Percentiles rank a stretch among this genome's conserved stretches.
Conservation (phyloP, 2,329 filamentous ascomycete genomes). For the Fusarium sp. region DNA sequence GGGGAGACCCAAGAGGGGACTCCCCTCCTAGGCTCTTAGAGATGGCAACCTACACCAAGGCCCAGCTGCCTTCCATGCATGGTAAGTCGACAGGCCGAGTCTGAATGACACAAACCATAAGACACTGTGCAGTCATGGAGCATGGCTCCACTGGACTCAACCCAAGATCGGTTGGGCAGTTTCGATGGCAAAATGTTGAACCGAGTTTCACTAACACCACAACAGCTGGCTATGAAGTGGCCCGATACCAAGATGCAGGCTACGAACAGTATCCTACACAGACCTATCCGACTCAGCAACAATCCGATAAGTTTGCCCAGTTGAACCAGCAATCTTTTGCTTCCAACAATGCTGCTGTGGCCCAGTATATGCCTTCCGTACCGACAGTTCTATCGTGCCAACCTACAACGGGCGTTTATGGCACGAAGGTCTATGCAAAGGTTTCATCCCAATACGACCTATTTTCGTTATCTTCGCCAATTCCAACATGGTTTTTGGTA, state of each 20-base stretch:
- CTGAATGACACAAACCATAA: slow-evolving; percentile 38
- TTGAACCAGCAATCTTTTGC: slow-evolving; percentile 67
- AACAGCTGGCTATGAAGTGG: slow-evolving; percentile 66
- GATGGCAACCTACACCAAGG: slow-evolving; percentile 75
- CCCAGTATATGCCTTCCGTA: slow-evolving; percentile 71
- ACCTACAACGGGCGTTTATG: slow-evolving; percentile 74
- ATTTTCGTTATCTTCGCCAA: slow-evolving; percentile 63
- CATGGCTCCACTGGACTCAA: not conserved
- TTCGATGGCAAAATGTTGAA: not conserved
- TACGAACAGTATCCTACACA: slow-evolving; percentile 65
- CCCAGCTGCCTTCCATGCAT: slow-evolving; percentile 80
- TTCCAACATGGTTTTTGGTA: slow-evolving; percentile 71
- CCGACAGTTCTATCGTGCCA: slow-evolving; percentile 75
- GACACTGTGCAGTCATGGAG: slow-evolving; percentile 14
- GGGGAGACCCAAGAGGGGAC: slow-evolving; percentile 65
- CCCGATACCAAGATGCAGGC: slow-evolving; percentile 68
- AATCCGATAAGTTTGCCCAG: slow-evolving; percentile 62
- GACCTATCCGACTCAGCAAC: slow-evolving; percentile 60
- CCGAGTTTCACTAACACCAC: slow-evolving; percentile 21
- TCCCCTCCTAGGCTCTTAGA: slow-evolving; percentile 59
- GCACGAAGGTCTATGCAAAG: slow-evolving; percentile 78
- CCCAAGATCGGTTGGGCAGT: not conserved
- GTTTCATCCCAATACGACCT: slow-evolving; percentile 82
- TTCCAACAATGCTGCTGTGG: slow-evolving; percentile 71
- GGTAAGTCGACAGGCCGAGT: slow-evolving; percentile 67